Percentiles rank a stretch among this genome's conserved stretches.
phyloP scores from a whole-genome alignment of 768 basidiomycete genomes.

The Podaxis sp. region DNA sequence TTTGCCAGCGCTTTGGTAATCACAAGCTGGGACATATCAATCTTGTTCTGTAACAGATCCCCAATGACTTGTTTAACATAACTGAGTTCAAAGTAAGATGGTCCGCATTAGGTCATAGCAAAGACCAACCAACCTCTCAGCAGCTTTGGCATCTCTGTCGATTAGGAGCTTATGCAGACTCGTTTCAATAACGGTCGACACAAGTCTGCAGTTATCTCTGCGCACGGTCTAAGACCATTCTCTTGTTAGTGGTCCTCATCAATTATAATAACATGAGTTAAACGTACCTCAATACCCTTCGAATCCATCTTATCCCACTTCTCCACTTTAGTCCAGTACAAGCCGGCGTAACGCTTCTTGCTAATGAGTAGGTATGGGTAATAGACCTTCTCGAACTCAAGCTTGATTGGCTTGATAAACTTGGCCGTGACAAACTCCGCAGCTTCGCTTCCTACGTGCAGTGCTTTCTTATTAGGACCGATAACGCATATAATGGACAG shows the following conservation, averaged over 20 bases:
- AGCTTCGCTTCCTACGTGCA: conserved; percentile 74
- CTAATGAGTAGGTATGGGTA: conserved; percentile 96
- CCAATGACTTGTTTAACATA: conserved; percentile 93
- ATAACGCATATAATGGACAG: not conserved
- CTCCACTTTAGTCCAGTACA: conserved; percentile 95
- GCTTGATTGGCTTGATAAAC: conserved; percentile 94
- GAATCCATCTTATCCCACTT: conserved; percentile 99
- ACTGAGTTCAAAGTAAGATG: conserved; percentile 32
- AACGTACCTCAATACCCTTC: conserved; percentile 92
- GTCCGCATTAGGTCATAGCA: not conserved
- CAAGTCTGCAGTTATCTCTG: conserved; percentile 97
- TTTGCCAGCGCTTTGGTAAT: conserved; percentile 97
- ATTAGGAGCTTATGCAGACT: conserved; percentile 98
- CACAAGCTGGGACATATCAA: conserved; percentile 99
- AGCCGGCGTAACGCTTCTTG: conserved; percentile 97
- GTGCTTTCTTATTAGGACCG: not conserved
- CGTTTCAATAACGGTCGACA: conserved; percentile 96
- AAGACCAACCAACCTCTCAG: conserved; percentile 69
- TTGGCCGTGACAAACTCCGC: conserved; percentile 87
- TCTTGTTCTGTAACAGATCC: conserved; percentile 91
- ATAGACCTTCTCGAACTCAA: conserved; percentile 99
- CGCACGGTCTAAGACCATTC: conserved; percentile 74
- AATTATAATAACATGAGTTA: not conserved
- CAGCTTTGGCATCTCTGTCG: conserved; percentile 88
- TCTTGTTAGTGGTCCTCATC: not conserved